Evolutionary conservation across 1,284 basidiomycete genomes (phyloP).

Genomic region (Cutaneotrichosporon cutaneum): DNA sequence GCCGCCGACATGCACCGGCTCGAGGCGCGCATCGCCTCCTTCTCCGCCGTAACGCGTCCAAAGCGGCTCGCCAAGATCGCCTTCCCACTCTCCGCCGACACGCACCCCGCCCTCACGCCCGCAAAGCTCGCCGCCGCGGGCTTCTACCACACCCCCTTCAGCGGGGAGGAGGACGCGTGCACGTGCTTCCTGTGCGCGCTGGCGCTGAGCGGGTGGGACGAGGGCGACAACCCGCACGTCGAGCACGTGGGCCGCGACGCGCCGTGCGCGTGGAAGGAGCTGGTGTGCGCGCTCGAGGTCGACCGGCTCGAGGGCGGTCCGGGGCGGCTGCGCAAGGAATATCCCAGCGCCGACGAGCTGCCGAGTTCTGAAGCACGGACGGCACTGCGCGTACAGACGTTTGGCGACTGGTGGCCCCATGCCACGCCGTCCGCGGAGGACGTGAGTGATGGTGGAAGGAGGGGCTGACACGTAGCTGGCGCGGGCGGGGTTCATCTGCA

Average conservation of each 20-base stretch:
- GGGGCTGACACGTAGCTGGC: conserved; percentile 63
- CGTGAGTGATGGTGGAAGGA: conserved; percentile 54
- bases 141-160: conserved; percentile 62
- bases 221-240: conserved; percentile 72
- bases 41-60: conserved; percentile 29
- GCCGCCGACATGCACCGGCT: conserved; percentile 37
- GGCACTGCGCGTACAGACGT: conserved; percentile 67
- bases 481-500: conserved; percentile 74
- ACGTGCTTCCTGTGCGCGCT: conserved; percentile 74
- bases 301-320: conserved; percentile 28
- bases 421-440: conserved; percentile 67
- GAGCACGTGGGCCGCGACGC: conserved; percentile 67
- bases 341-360: conserved; percentile 60
- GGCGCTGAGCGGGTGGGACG: conserved; percentile 73
- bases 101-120: conserved; percentile 61
- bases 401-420: conserved; percentile 69
- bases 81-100: conserved; percentile 40
- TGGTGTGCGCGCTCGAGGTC: conserved; percentile 64
- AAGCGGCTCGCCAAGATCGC: conserved; percentile 37
- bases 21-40: conserved; percentile 41
- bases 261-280: conserved; percentile 72
- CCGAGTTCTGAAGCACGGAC: conserved; percentile 68
- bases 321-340: conserved; percentile 54
- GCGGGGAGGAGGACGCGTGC: conserved; percentile 27
- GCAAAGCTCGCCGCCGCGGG: conserved; percentile 72